Percentiles rank a stretch among this genome's conserved stretches.
Conservation (phyloP, 345 rosid genomes). For the Pugionium dolabratum region DNA sequence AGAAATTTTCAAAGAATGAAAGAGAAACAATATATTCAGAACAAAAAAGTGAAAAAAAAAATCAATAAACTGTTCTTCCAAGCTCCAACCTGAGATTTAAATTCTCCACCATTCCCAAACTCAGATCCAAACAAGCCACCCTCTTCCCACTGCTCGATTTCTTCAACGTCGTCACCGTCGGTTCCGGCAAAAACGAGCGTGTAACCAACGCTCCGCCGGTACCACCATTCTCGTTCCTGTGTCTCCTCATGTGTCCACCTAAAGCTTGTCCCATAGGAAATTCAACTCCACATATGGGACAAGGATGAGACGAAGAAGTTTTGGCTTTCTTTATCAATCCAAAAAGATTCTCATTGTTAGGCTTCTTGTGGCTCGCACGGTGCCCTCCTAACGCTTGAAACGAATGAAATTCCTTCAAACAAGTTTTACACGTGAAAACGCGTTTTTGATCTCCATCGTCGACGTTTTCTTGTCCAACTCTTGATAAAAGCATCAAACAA, state of each 20-base stretch:
- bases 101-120: constrained; percentile 33
- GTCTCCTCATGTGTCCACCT: constrained; percentile 97
- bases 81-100: constrained; percentile 42
- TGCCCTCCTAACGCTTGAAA: constrained; percentile 97
- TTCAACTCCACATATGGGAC: constrained; percentile 85
- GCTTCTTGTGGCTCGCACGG: constrained; percentile 89
- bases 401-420: constrained; percentile 66
- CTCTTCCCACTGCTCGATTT: constrained; percentile 49
- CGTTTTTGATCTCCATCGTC: constrained; percentile 35
- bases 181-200: constrained; percentile 45
- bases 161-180: constrained; percentile 49
- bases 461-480: constrained; percentile 47
- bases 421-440: constrained; percentile 77
- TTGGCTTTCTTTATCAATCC: constrained; percentile 42
- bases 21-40: constrained; percentile 23
- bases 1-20: constrained; percentile 33
- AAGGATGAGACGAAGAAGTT: constrained; percentile 64
- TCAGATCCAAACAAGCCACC: constrained; percentile 41
- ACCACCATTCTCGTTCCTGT: constrained; percentile 41
- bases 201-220: constrained; percentile 40
- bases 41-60: background rate
- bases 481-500: constrained; percentile 70
- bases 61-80: constrained; percentile 43
- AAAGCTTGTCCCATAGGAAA: constrained; percentile 89
- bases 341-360: constrained; percentile 33